Evolutionary conservation across 2,329 filamentous ascomycete species (phyloP).

Genomic region (Colletotrichum melonis): DNA sequence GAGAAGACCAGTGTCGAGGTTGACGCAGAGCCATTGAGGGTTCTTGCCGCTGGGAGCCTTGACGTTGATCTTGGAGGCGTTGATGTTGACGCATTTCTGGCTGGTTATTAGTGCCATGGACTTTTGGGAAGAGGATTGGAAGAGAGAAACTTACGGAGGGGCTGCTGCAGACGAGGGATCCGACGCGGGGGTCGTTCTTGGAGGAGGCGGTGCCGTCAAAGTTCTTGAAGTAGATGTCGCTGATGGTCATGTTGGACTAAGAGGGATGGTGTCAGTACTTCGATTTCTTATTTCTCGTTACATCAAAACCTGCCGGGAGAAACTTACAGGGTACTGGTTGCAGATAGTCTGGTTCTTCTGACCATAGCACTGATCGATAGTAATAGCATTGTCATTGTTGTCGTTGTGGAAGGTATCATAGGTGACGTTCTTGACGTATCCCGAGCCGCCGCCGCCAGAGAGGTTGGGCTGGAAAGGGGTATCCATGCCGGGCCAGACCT

Average conservation of each 20-base stretch:
- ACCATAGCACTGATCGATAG: constrained; percentile 35
- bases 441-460: constrained; percentile 71
- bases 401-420: constrained; percentile 70
- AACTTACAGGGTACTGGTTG: constrained; percentile 34
- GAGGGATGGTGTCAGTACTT: not conserved
- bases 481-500: constrained; percentile 73
- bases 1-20: constrained; percentile 29
- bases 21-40: constrained; percentile 30
- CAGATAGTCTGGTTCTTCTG: constrained; percentile 35
- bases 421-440: constrained; percentile 74
- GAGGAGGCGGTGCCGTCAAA: constrained; percentile 32
- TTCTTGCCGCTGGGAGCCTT: constrained; percentile 31
- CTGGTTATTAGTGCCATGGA: not conserved
- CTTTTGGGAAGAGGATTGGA: not conserved
- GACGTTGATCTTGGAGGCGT: constrained; percentile 30
- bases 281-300: not conserved
- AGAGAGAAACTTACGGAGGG: constrained; percentile 1
- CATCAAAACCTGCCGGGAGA: not conserved
- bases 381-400: constrained; percentile 66
- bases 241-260: constrained; percentile 34
- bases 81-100: constrained; percentile 35
- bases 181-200: constrained; percentile 33
- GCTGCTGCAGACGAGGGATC: constrained; percentile 35
- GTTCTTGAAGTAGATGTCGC: constrained; percentile 36
- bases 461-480: constrained; percentile 57